phyloP scores from a whole-genome alignment of 371 early-diverging fungal genomes.

The Blakeslea trispora region DNA sequence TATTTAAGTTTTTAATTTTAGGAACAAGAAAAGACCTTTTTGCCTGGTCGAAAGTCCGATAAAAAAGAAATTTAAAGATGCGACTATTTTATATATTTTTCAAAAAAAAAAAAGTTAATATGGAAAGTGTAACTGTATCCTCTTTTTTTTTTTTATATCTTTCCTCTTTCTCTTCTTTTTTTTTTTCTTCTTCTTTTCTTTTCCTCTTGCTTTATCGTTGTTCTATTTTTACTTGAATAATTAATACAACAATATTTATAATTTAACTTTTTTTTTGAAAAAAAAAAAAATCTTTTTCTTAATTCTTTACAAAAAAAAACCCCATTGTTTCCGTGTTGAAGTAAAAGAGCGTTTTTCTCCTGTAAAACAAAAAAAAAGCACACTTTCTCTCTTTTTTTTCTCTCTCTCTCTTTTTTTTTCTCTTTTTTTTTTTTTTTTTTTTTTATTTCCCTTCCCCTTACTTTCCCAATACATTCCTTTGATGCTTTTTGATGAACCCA shows the following conservation, averaged over 20 bases:
- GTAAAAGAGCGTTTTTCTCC: not conserved
- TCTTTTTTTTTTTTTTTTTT: constrained; percentile 7
- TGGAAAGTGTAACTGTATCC: no score
- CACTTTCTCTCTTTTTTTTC: not conserved
- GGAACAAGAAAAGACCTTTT: no score
- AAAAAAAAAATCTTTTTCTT: no score
- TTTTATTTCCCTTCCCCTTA: constrained; percentile 9
- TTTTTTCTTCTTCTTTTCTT: not conserved
- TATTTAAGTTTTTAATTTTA: no score
- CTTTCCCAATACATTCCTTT: constrained; percentile 23
- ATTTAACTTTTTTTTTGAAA: no score
- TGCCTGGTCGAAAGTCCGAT: no score
- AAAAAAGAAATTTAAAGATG: no score
- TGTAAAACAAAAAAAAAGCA: not conserved
- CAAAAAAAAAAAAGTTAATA: no score
- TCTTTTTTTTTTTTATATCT: not conserved
- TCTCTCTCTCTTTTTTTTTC: not conserved
- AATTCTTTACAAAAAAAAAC: no score
- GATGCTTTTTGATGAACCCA: constrained; percentile 44
- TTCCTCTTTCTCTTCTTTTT: not conserved
- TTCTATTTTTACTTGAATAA: not conserved
- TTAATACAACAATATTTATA: no score
- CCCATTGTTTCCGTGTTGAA: no score
- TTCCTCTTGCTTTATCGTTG: not conserved
- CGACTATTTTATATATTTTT: no score